Conservation (phyloP, 768 basidiomycete species). For the Tulasnella sp. region DNA sequence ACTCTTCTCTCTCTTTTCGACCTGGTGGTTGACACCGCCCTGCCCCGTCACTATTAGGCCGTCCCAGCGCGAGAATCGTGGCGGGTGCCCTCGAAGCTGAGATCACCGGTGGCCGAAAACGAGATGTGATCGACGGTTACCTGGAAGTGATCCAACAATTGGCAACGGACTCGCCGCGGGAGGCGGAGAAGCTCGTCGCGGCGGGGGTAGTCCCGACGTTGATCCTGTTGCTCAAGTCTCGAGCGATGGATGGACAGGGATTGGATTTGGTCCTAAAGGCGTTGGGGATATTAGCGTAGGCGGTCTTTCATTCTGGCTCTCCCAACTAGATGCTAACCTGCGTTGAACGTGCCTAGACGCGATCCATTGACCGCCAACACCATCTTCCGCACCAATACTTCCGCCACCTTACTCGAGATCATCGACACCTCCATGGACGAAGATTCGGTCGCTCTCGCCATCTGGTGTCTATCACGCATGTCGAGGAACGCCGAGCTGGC, state of each 20-base stretch:
- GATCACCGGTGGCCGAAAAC: slow-evolving; percentile 21
- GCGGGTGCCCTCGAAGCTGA: slow-evolving; percentile 22
- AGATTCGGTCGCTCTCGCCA: slow-evolving; percentile 15
- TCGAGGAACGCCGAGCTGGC: slow-evolving; percentile 25
- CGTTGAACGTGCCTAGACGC: neutral
- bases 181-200: slow-evolving; percentile 23
- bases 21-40: neutral
- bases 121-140: slow-evolving; percentile 20
- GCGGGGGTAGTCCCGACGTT: slow-evolving; percentile 23
- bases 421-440: slow-evolving; percentile 14
- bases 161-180: slow-evolving; percentile 1
- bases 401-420: slow-evolving; percentile 20
- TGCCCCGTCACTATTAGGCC: neutral
- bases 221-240: slow-evolving; percentile 15
- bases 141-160: slow-evolving; percentile 21
- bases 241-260: slow-evolving; percentile 23
- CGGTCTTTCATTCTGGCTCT: neutral
- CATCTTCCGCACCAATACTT: slow-evolving; percentile 23
- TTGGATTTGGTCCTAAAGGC: slow-evolving; percentile 21
- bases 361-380: slow-evolving; percentile 26
- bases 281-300: slow-evolving; percentile 24
- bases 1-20: no score
- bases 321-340: neutral
- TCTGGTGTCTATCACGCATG: slow-evolving; percentile 26
- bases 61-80: slow-evolving; percentile 17